These are phyloP conservation scores for Triticum aestivum DNA, from an alignment of 176 grass and related monocot species.

Conservation along the genomic window DNA sequence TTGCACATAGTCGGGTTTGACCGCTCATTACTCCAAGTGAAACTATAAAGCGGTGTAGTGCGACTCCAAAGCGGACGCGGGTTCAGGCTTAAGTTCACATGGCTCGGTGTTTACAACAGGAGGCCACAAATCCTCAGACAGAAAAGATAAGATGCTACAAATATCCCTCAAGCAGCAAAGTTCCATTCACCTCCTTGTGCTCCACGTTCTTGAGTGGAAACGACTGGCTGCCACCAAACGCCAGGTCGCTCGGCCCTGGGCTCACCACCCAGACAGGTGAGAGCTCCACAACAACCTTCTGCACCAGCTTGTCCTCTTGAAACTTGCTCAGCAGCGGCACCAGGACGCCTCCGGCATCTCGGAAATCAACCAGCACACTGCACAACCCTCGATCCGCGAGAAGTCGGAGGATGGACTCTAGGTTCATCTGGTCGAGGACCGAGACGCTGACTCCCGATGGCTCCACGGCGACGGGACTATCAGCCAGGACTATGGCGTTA, in stretches of 20 bases:
- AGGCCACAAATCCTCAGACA: background rate
- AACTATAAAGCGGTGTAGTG: too few relatives aligned
- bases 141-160: constrained; percentile 24
- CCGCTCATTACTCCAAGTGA: too few relatives aligned
- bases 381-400: constrained; percentile 52
- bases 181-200: constrained; percentile 37
- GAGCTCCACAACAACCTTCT: constrained; percentile 83
- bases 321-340: constrained; percentile 46
- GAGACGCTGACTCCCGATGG: constrained; percentile 44
- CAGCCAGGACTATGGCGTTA: constrained; percentile 48
- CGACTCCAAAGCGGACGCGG: background rate
- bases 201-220: constrained; percentile 54
- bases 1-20: too few relatives aligned
- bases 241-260: constrained; percentile 28
- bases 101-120: background rate
- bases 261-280: constrained; percentile 50
- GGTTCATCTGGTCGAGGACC: constrained; percentile 46
- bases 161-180: constrained; percentile 69
- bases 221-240: constrained; percentile 46
- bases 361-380: constrained; percentile 71
- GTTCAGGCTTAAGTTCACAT: constrained; percentile 5
- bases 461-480: constrained; percentile 49
- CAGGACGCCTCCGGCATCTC: constrained; percentile 39
- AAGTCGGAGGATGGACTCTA: constrained; percentile 55
- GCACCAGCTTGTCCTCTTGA: constrained; percentile 55